phyloP scores from a whole-genome alignment of 495 filamentous ascomycete species.

The Zalerion maritima region DNA sequence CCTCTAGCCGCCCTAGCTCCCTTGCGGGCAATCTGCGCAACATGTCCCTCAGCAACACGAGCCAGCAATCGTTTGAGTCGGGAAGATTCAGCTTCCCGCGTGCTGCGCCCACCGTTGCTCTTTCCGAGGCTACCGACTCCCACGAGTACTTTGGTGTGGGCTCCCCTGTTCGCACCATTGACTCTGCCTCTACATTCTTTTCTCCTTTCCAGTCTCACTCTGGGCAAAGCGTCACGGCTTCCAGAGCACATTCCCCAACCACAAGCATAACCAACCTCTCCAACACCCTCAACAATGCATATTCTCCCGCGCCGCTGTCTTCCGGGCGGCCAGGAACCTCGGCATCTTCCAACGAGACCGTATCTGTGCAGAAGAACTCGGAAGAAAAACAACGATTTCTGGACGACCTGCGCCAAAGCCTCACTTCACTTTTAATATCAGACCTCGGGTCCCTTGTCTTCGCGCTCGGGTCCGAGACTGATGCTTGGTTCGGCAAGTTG shows the following conservation, averaged over 20 bases:
- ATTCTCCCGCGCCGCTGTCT: slow-evolving; percentile 21
- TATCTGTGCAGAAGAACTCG: slow-evolving; percentile 36
- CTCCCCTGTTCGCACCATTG: slow-evolving; percentile 57
- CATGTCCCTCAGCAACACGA: slow-evolving; percentile 39
- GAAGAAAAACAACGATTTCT: slow-evolving; percentile 52
- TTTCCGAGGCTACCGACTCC: slow-evolving; percentile 52
- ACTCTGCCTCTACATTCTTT: slow-evolving; percentile 76
- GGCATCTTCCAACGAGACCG: slow-evolving; percentile 44
- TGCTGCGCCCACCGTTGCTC: slow-evolving; percentile 32
- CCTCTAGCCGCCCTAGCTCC: slow-evolving; percentile 19
- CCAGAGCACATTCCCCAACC: slow-evolving; percentile 38
- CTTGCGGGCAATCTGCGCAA: slow-evolving; percentile 33
- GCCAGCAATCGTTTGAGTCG: slow-evolving; percentile 53
- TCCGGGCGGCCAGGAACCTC: slow-evolving; percentile 35
- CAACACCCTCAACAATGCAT: slow-evolving; percentile 31
- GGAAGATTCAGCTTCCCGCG: slow-evolving; percentile 45
- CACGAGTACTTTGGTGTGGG: slow-evolving; percentile 53
- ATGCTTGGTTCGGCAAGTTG: slow-evolving; percentile 71
- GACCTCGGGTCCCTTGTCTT: slow-evolving; percentile 80
- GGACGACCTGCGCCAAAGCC: slow-evolving; percentile 56
- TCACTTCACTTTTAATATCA: slow-evolving; percentile 76
- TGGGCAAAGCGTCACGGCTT: slow-evolving; percentile 42
- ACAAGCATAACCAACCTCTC: slow-evolving; percentile 37
- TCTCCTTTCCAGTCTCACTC: slow-evolving; percentile 61
- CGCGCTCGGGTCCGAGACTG: slow-evolving; percentile 78